Conservation (phyloP, 768 basidiomycete genomes). For the Suillus decipiens region DNA sequence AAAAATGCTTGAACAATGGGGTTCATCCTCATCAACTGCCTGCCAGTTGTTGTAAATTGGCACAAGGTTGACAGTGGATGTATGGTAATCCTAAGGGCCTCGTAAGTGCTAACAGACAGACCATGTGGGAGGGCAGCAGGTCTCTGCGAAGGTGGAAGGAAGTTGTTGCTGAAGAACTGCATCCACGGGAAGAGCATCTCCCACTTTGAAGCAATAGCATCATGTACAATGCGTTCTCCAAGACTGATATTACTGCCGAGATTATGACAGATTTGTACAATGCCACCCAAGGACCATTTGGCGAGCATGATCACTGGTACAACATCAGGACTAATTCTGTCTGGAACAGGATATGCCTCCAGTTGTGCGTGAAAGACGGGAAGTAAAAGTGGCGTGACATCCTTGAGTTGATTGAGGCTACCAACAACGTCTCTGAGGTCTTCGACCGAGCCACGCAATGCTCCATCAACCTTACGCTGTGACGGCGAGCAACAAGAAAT, state of each 20-base stretch:
- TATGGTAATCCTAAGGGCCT: constrained; percentile 7
- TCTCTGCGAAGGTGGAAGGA: constrained; percentile 6
- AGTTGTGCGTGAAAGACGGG: constrained; percentile 8
- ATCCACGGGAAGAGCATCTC: constrained; percentile 10
- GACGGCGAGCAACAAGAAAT: background rate
- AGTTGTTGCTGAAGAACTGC: constrained; percentile 10
- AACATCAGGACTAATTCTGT: constrained; percentile 6
- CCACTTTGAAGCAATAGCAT: constrained; percentile 12
- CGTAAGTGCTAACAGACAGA: constrained; percentile 8
- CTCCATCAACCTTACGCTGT: constrained; percentile 5
- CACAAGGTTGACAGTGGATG: constrained; percentile 9
- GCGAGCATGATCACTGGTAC: constrained; percentile 9
- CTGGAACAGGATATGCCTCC: constrained; percentile 1
- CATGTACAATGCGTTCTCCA: constrained; percentile 7
- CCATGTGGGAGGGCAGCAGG: background rate
- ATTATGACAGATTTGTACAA: constrained; percentile 10
- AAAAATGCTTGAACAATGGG: constrained; percentile 9
- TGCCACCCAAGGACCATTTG: constrained; percentile 9
- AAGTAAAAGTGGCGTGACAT: background rate
- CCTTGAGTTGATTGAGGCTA: constrained; percentile 8
- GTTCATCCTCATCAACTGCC: constrained; percentile 4
- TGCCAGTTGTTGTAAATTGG: constrained; percentile 1
- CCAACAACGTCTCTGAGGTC: constrained; percentile 3
- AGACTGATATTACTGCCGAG: constrained; percentile 2
- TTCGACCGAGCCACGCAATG: constrained; percentile 7